Conservation (phyloP, 176 grass and related monocot species). For the Triticum monococcum region DNA sequence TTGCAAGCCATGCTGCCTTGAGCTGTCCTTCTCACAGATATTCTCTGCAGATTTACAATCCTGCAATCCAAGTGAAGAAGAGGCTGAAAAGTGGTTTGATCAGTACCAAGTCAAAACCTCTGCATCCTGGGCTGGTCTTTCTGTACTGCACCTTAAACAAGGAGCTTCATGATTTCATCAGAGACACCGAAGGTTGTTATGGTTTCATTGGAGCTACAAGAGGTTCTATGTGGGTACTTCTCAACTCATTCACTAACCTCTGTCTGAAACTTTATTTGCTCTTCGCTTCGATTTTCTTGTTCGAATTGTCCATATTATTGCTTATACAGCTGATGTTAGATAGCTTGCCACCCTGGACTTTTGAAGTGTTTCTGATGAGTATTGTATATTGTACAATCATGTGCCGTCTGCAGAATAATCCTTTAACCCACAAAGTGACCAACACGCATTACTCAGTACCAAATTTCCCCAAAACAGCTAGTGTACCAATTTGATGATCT, state of each 20-base stretch:
- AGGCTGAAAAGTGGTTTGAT: conserved; percentile 60
- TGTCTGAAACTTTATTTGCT: neutral
- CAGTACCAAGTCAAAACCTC: conserved; percentile 59
- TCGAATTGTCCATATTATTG: neutral
- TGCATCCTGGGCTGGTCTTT: conserved; percentile 78
- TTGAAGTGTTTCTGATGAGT: neutral
- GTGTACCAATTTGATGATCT: neutral
- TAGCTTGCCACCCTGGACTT: neutral
- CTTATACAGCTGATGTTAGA: neutral
- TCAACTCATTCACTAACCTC: neutral
- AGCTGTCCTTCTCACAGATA: neutral
- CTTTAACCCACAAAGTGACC: neutral
- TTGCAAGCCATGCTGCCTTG: neutral
- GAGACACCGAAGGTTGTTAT: conserved; percentile 62
- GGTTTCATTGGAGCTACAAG: conserved; percentile 87
- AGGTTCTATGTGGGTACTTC: conserved; percentile 53
- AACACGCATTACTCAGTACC: neutral
- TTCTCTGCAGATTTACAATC: conserved; percentile 74
- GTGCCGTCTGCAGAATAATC: neutral
- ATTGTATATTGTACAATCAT: conserved; percentile 4
- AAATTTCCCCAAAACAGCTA: neutral
- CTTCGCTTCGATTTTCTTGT: neutral
- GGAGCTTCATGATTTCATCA: conserved; percentile 81
- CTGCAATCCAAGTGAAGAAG: conserved; percentile 50
- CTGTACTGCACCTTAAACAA: conserved; percentile 75